These are phyloP conservation scores for Fabrea salina DNA, from an alignment of 169 alveolate species.

Conservation along the genomic window DNA sequence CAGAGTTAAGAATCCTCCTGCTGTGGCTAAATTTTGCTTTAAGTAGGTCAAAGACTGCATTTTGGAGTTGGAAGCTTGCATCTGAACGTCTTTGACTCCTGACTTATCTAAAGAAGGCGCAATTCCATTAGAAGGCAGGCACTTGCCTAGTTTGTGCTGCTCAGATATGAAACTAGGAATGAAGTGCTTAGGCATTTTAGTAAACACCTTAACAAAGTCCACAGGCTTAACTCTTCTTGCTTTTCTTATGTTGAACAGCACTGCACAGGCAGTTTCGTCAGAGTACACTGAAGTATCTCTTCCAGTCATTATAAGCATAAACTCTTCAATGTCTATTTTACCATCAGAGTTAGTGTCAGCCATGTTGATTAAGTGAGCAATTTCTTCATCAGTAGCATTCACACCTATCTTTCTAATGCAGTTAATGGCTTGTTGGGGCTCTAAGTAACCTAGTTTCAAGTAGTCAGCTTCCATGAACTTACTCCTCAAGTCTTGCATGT, in stretches of 20 bases:
- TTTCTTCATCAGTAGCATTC: constrained; percentile 41
- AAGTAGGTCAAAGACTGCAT: constrained; percentile 17
- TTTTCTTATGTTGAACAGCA: constrained; percentile 46
- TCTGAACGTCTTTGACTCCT: constrained; percentile 32
- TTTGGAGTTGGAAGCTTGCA: neutral
- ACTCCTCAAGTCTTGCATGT: constrained; percentile 47
- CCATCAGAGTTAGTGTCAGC: constrained; percentile 58
- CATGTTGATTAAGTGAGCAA: constrained; percentile 40
- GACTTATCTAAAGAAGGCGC: constrained; percentile 48
- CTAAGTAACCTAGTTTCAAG: constrained; percentile 47
- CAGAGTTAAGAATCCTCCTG: constrained; percentile 40
- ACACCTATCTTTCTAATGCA: constrained; percentile 41
- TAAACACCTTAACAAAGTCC: constrained; percentile 43
- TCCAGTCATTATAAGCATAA: constrained; percentile 50
- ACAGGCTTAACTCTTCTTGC: constrained; percentile 39
- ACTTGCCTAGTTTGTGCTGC: constrained; percentile 36
- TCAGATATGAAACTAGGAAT: constrained; percentile 54
- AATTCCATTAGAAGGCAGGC: constrained; percentile 46
- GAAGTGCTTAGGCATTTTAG: constrained; percentile 53
- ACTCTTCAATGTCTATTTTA: constrained; percentile 63
- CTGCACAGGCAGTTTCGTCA: constrained; percentile 16
- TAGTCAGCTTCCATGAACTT: constrained; percentile 57
- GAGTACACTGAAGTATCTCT: constrained; percentile 34
- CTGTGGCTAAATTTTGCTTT: constrained; percentile 22
- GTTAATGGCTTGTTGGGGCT: constrained; percentile 40